Conservation (phyloP, 441 rosid species). For the Erodium moschatum region DNA sequence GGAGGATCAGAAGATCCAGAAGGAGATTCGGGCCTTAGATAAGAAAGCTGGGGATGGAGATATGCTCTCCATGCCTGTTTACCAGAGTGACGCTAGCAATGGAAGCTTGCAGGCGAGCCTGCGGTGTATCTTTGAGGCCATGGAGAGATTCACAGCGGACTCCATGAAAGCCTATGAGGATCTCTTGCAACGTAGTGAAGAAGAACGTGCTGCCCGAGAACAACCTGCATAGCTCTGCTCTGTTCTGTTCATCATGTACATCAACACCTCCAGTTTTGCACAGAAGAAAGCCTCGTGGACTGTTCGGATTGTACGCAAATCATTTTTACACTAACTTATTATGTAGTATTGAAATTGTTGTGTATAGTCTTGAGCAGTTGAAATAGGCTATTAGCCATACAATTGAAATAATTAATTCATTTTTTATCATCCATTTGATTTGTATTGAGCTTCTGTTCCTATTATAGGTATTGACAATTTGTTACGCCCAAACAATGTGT, state of each 20-base stretch:
- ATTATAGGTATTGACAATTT: no score
- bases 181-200: slow-evolving; percentile 60
- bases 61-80: slow-evolving; percentile 34
- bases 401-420: not conserved
- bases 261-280: not conserved
- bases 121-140: slow-evolving; percentile 64
- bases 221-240: slow-evolving; percentile 11
- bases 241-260: not conserved
- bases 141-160: slow-evolving; percentile 67
- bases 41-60: slow-evolving; percentile 55
- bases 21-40: slow-evolving; percentile 67
- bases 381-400: not conserved
- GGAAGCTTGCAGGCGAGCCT: slow-evolving; percentile 57
- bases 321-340: not conserved
- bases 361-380: not conserved
- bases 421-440: not conserved
- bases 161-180: slow-evolving; percentile 65
- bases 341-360: not conserved
- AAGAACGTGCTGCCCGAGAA: slow-evolving; percentile 42
- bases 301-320: no score
- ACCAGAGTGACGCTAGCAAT: slow-evolving; percentile 57
- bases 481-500: no score
- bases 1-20: slow-evolving; percentile 75
- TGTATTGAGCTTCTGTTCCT: no score
- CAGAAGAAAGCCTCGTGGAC: not conserved